These are phyloP conservation scores for Zymoseptoria tritici DNA, from an alignment of 2,329 filamentous ascomycete genomes.

Conservation along the genomic window DNA sequence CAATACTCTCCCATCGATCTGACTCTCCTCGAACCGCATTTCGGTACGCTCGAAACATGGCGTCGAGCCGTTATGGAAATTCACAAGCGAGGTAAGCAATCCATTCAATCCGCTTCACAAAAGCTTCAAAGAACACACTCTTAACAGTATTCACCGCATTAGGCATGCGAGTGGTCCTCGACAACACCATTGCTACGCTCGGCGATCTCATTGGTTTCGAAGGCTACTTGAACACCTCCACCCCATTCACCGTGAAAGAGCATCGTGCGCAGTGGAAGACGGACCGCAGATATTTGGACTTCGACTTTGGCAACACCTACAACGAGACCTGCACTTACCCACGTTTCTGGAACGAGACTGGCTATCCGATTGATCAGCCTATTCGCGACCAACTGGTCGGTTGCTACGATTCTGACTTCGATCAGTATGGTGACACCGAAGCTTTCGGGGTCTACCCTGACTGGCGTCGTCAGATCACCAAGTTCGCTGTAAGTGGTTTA, in stretches of 20 bases:
- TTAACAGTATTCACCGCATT: neutral
- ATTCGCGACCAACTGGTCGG: conserved; percentile 41
- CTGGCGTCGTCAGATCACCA: conserved; percentile 54
- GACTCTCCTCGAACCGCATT: conserved; percentile 56
- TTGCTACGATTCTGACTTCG: conserved; percentile 55
- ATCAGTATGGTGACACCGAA: conserved; percentile 54
- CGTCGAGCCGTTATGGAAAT: conserved; percentile 50
- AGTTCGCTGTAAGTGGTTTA: conserved; percentile 45
- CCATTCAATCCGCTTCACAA: too few species aligned
- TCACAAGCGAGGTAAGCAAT: conserved; percentile 39
- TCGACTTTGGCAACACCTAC: conserved; percentile 46
- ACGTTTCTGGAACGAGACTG: conserved; percentile 53
- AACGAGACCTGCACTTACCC: conserved; percentile 46
- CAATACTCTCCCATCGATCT: conserved; percentile 50
- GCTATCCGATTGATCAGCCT: conserved; percentile 41
- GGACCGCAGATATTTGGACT: conserved; percentile 50
- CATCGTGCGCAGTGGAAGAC: conserved; percentile 52
- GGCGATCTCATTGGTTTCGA: conserved; percentile 56
- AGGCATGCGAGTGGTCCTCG: conserved; percentile 55
- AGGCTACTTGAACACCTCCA: conserved; percentile 50
- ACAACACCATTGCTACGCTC: conserved; percentile 58
- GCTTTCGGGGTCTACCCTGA: conserved; percentile 55
- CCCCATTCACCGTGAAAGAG: conserved; percentile 48
- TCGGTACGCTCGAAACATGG: conserved; percentile 52
- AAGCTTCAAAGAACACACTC: neutral